Percentiles rank a stretch among this genome's conserved stretches.
Evolutionary conservation across 2,329 filamentous ascomycete species (phyloP).

Genomic region (Paramyrothecium roridum): DNA sequence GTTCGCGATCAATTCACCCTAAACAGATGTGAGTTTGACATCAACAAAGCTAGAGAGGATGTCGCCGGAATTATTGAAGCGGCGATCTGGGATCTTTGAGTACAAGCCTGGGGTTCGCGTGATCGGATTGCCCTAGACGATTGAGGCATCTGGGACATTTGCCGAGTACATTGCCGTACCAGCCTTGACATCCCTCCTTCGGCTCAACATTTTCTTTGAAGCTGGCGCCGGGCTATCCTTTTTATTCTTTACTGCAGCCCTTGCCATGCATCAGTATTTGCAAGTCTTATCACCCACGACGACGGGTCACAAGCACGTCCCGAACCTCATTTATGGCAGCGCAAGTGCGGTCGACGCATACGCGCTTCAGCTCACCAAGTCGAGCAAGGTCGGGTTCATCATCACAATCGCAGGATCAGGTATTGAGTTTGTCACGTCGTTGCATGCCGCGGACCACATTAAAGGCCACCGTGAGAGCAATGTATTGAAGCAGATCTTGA

Average conservation of each 20-base stretch:
- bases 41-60: constrained; percentile 18
- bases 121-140: constrained; percentile 46
- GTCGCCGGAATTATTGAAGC: constrained; percentile 15
- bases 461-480: neutral
- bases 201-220: constrained; percentile 44
- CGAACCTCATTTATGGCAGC: constrained; percentile 4
- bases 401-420: neutral
- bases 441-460: constrained; percentile 1
- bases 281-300: constrained; percentile 48
- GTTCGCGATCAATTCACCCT: neutral
- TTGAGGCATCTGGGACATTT: constrained; percentile 45
- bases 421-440: constrained; percentile 7
- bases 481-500: neutral
- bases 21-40: neutral
- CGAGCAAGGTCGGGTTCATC: neutral
- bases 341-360: neutral
- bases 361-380: neutral
- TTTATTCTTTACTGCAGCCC: constrained; percentile 50
- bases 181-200: constrained; percentile 52
- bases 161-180: constrained; percentile 58
- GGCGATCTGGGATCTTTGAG: constrained; percentile 11
- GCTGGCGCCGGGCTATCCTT: constrained; percentile 54
- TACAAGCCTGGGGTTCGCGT: constrained; percentile 37
- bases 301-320: constrained; percentile 8
- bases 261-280: constrained; percentile 46